Evolutionary conservation across 306 rosid species (phyloP), one percentile per base, ranked within the genome.

Genomic region (Cicer chorassanicum): DNA sequence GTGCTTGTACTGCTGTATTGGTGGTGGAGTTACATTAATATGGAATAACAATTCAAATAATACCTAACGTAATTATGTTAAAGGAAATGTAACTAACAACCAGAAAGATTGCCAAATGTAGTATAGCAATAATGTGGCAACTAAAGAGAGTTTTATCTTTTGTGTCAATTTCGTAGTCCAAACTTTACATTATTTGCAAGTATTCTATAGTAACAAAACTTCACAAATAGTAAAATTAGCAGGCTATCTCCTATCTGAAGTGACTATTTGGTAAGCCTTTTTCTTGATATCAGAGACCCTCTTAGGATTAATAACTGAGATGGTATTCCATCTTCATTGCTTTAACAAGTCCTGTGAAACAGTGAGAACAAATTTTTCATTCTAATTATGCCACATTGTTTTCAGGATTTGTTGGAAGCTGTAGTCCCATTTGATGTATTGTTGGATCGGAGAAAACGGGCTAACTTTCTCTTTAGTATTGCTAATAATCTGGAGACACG

Each of bases 361-460:
- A 64, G 34, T 56, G 69, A 80, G 63, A 80, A 55, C 73, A 40
- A 10, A 6, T 12, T 70, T 79, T 62, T 59, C 24, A 29, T 77
- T 14, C 65, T 57, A 68, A 70, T 72, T 36, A 21, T 29, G n/a
- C 62, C 14, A 43, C 48, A 19, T 55, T 65, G n/a, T 80, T 70
- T 76, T 41, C 91, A 93, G 98, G 96, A 91, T 88, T 92, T 93
- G 75, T 87, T 89, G 91, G 94, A 93, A 80, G 98, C 94, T 53
- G 96, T 93, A 12, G 89, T 89, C 21, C 97, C 98, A 10, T 93
- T 93, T 85, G 97, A 93, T 79, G 82, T 91, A 68, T 79, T 88
- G 89, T 67, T 85, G 73, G 97, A 93, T 84, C 82, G 97, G 63
- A 85, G 89, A 75, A 91, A 89, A 79, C 82, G 91, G 43, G 81